Percentiles rank a stretch among this genome's conserved stretches.
phyloP scores from a whole-genome alignment of 1,139 yeast species.

The Pichia sp. region DNA sequence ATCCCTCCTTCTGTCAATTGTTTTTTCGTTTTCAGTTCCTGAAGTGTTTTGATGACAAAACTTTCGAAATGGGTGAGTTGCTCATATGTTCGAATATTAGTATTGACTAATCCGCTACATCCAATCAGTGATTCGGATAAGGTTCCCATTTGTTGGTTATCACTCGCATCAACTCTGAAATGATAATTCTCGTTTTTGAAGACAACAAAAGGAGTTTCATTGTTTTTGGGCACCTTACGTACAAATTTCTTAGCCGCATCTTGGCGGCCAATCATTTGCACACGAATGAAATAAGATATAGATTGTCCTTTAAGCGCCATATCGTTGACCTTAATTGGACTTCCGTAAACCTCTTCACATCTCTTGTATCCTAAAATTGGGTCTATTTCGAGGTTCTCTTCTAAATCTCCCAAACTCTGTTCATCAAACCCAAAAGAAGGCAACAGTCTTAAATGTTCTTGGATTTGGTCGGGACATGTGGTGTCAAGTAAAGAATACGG shows the following conservation, averaged over 20 bases:
- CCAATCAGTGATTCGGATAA: not conserved
- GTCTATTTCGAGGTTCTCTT: conserved; percentile 19
- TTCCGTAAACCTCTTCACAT: conserved; percentile 35
- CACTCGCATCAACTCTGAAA: conserved; percentile 22
- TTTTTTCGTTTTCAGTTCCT: conserved; percentile 16
- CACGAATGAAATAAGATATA: conserved; percentile 27
- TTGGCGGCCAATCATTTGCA: conserved; percentile 26
- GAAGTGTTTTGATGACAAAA: conserved; percentile 14
- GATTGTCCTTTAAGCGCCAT: conserved; percentile 22
- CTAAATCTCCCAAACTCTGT: conserved; percentile 13
- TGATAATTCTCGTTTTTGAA: conserved; percentile 19
- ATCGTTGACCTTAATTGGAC: conserved; percentile 35
- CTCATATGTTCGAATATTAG: conserved; percentile 14
- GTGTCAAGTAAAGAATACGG: conserved; percentile 57
- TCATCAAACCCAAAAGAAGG: conserved; percentile 58
- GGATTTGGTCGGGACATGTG: conserved; percentile 50
- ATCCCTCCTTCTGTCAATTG: conserved; percentile 21
- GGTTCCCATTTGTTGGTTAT: not conserved
- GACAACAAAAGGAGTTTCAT: conserved; percentile 14
- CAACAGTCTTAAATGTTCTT: conserved; percentile 51
- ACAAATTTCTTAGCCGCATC: not conserved
- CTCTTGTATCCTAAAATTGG: conserved; percentile 39
- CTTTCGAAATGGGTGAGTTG: conserved; percentile 22
- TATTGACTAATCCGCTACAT: not conserved
- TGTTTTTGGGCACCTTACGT: not conserved